Evolutionary conservation across 306 rosid species (phyloP).

Genomic region (Pachyrhizus erosus): DNA sequence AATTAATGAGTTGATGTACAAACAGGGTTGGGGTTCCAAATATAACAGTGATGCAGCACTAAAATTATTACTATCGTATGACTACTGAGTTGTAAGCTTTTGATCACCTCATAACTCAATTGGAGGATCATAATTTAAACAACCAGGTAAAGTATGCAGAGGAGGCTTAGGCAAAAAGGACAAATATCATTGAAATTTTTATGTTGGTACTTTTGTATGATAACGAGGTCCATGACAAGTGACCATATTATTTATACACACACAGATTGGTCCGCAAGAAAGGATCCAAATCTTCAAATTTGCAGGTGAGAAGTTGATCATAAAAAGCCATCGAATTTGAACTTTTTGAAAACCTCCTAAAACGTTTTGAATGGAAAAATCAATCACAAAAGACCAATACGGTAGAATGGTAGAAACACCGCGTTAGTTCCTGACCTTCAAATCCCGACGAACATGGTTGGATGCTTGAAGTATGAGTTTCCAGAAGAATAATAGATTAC

Average conservation of each 20-base stretch:
- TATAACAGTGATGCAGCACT: too few relatives aligned
- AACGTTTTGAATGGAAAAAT: background rate
- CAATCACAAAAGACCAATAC: background rate
- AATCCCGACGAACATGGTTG: constrained; percentile 5
- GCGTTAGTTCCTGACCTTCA: constrained; percentile 5
- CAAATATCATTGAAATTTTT: background rate
- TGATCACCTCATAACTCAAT: background rate
- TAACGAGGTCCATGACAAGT: background rate
- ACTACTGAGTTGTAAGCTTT: background rate
- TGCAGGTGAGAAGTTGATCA: background rate
- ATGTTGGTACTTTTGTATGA: background rate
- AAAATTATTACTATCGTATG: background rate
- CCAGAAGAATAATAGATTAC: background rate
- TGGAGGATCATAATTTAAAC: background rate
- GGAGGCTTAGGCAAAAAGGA: background rate
- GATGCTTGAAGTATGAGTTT: background rate
- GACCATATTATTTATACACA: background rate
- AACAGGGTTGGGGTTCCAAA: background rate
- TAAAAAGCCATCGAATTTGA: background rate
- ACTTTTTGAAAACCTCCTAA: background rate
- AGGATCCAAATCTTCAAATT: constrained; percentile 2
- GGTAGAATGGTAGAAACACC: background rate
- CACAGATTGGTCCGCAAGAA: background rate
- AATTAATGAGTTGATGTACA: background rate
- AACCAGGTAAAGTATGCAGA: background rate